Base-by-base conservation (phyloP, 345 rosid species). In the Brassica napus region DNA sequence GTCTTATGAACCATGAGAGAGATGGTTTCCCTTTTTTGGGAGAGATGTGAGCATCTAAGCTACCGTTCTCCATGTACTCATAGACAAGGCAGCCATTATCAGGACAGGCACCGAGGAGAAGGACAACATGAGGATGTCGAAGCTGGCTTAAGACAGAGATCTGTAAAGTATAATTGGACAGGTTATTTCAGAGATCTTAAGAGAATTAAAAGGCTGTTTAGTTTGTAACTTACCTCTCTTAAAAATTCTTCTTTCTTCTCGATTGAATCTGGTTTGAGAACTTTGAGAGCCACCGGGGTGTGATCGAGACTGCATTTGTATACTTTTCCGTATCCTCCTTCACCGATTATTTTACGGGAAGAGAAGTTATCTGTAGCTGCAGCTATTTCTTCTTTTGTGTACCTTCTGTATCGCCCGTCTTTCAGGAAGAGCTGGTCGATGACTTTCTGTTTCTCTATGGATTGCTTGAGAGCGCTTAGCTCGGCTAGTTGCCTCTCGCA, bases 41-140 rank as follows among this genome's bases (percentile, higher is more conserved):
- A 62, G 80, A 84, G 60, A 94, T 83, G 63, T 82, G 79, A 28
- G 87, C 91, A 34, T 94, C 92, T 79, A 94, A 77, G 82, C 90
- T 92, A 66, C 97, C 97, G 71, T 92, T 88, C 75, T 90, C 97
- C 86, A 94, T 64, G 86, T 90, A 94, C 73, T 94, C 98, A 61
- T 94, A 94, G 18, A 88, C 89, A 74, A 94, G 91, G 69, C 94
- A 88, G 37, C 94, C 88, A 58, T 49, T 89, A 18, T 90, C 96
- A 6, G 97, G 94, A 85, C 98, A 92, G 65, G 96, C 97, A 61
- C 98, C 98, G 12, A 94, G 91, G 55, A 94, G 87, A 86, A 90
- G 85, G 76, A 94, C 91, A 71, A 94, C 78, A 37, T 92, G 87
- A 5, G 96, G 93, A 83, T 94, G 97, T 32, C 81, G 87, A 47